A percentile compares a stretch with the other conserved stretches of the same genome.
Evolutionary conservation across 441 rosid species (phyloP).

Genomic region (Caryocar brasiliense): DNA sequence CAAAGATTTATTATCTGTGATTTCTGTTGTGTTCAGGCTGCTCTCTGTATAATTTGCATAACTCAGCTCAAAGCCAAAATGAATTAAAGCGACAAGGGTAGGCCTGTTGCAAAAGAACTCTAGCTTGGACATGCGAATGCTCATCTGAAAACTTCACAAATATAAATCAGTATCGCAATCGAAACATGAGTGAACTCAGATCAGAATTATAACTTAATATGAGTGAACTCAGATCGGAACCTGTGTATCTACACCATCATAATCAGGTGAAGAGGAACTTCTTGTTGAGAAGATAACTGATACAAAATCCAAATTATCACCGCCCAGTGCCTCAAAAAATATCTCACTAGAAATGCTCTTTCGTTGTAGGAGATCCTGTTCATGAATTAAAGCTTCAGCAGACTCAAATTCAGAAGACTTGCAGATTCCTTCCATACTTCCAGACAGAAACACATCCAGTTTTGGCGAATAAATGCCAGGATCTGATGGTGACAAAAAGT

Average conservation of each 20-base stretch:
- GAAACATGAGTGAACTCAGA: too few species aligned
- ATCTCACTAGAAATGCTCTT: slow-evolving; percentile 53
- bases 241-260: slow-evolving; percentile 91
- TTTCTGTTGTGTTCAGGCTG: slow-evolving; percentile 23
- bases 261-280: slow-evolving; percentile 73
- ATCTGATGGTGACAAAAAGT: slow-evolving; percentile 64
- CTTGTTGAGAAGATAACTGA: slow-evolving; percentile 69
- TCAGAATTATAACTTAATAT: too few species aligned
- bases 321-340: slow-evolving; percentile 84
- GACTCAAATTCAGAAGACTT: slow-evolving; percentile 42
- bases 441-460: slow-evolving; percentile 35
- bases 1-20: slow-evolving; percentile 36
- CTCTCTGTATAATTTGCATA: slow-evolving; percentile 26
- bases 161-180: slow-evolving; percentile 23
- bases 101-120: slow-evolving; percentile 96
- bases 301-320: slow-evolving; percentile 72
- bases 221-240: slow-evolving; percentile 46
- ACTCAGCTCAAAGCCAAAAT: slow-evolving; percentile 79
- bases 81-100: slow-evolving; percentile 89
- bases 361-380: slow-evolving; percentile 45
- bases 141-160: slow-evolving; percentile 62
- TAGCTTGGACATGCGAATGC: slow-evolving; percentile 88
- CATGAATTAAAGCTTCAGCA: slow-evolving; percentile 38
- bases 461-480: slow-evolving; percentile 38
- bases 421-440: slow-evolving; percentile 28